Evolutionary conservation across 2,329 filamentous ascomycete genomes (phyloP), one percentile per base, ranked within the genome.

Genomic region (Penicillium paneum): DNA sequence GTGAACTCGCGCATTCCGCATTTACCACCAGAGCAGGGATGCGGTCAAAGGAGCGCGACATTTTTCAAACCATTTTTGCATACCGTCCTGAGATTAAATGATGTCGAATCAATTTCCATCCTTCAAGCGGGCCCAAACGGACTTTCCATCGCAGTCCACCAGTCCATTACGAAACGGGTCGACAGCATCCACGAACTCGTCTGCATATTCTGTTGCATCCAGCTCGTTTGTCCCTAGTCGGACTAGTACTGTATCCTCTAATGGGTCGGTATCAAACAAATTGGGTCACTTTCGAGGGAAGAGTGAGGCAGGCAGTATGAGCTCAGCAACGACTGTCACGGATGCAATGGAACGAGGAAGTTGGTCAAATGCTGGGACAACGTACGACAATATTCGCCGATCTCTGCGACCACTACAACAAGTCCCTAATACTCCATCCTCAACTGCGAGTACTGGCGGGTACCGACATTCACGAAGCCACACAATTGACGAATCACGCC

Each of bases 361-460:
- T 38, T 61, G 56, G 56, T 47, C 68, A 34, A 81, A 75, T 57
- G 79, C 83, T n/a, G 83, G 85, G 32, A 85, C 83, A 63, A 79
- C 87, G 58, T 92, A 91, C 68, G 84, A 83, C 62, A 87, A 81
- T 62, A 82, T 88, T 56, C 87, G 91, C 49, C 88, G 89, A 67
- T 91, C 90, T 21, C 78, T 96, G 56, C 85, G 90, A 45, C 89
- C 89, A 24, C 79, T 91, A 7, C 83, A 87, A 3, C 88, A 89
- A 67, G 78, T 83, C 1, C 87, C 88, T 3, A 82, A 78, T 51
- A 60, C 76, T 13, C 71, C 76, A 41, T 70, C 79, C 28, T 71
- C 78, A 11, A 56, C 60, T 21, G 53, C 59, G 17, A 73, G 70
- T 60, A 63, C 67, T 56, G 60, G 54, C 36, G 63, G 64, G 31